These are phyloP conservation scores for Fusarium begoniae DNA, from an alignment of 2,329 filamentous ascomycete species.

Conservation along the genomic window DNA sequence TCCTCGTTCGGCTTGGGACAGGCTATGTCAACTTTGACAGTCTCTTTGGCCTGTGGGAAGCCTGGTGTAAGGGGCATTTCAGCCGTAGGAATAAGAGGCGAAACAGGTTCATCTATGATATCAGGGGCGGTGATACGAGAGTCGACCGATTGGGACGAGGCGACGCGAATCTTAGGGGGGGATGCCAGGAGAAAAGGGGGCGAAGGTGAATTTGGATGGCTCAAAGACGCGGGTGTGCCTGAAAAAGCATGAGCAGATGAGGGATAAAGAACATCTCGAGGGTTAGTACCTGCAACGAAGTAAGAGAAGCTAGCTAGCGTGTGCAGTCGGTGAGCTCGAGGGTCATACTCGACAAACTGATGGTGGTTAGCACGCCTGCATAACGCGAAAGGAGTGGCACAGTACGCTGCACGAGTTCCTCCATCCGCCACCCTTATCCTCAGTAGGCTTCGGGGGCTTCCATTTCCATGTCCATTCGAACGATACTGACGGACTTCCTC, in stretches of 20 bases:
- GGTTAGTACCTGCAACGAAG: constrained; percentile 80
- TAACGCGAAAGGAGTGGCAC: constrained; percentile 20
- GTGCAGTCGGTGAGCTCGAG: constrained; percentile 86
- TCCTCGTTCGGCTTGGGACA: constrained; percentile 88
- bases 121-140: constrained; percentile 82
- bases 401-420: constrained; percentile 90
- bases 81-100: constrained; percentile 55
- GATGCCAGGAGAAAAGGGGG: constrained; percentile 78
- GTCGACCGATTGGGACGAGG: constrained; percentile 87
- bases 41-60: constrained; percentile 51
- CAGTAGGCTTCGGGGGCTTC: constrained; percentile 83
- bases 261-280: not conserved
- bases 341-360: constrained; percentile 96
- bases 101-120: constrained; percentile 64
- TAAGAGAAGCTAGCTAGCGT: constrained; percentile 94
- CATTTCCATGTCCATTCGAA: constrained; percentile 98
- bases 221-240: constrained; percentile 58
- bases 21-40: constrained; percentile 86
- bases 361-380: constrained; percentile 37
- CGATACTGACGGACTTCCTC: constrained; percentile 81
- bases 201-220: constrained; percentile 72
- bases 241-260: constrained; percentile 27
- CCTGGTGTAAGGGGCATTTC: constrained; percentile 48
- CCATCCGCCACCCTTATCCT: constrained; percentile 92
- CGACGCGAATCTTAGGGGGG: constrained; percentile 80